These are phyloP conservation scores for Umbelopsis isabellina DNA, from an alignment of 192 early-diverging fungal genomes.

Conservation along the genomic window DNA sequence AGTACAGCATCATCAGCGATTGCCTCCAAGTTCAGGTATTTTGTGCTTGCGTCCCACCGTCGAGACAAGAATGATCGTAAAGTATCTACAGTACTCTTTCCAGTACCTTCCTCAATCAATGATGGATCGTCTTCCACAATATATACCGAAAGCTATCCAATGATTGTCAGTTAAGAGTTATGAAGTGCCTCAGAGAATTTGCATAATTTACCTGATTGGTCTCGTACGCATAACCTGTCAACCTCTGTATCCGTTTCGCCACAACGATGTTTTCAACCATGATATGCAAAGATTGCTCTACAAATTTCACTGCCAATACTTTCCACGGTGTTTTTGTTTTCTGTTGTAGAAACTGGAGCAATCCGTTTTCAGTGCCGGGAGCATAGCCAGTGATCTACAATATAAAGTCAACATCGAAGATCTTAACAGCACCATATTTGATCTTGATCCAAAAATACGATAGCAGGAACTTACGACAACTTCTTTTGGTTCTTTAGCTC, in stretches of 20 bases:
- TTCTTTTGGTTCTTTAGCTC: slow-evolving; percentile 19
- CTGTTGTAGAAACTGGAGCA: not conserved
- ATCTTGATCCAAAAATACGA: too few species aligned
- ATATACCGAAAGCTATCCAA: not conserved
- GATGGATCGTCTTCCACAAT: slow-evolving; percentile 4
- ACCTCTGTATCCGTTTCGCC: not conserved
- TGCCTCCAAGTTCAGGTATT: not conserved
- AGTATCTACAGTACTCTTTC: slow-evolving; percentile 19
- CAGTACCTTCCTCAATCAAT: slow-evolving; percentile 7
- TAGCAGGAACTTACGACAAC: too few species aligned
- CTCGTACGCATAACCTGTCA: slow-evolving; percentile 5
- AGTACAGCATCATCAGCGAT: slow-evolving; percentile 29
- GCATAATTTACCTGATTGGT: not conserved
- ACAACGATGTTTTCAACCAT: slow-evolving; percentile 14
- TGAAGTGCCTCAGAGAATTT: not conserved
- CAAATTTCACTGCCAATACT: not conserved
- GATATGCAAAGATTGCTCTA: slow-evolving; percentile 1
- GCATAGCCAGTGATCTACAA: slow-evolving; percentile 8
- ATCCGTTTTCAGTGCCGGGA: not conserved
- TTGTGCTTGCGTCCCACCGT: not conserved
- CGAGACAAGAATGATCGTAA: not conserved
- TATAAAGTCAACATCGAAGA: not conserved
- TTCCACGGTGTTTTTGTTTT: not conserved
- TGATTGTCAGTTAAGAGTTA: not conserved
- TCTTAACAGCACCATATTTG: not conserved